These are phyloP conservation scores for Setaria italica DNA, from an alignment of 202 grass and related monocot genomes.

Conservation along the genomic window DNA sequence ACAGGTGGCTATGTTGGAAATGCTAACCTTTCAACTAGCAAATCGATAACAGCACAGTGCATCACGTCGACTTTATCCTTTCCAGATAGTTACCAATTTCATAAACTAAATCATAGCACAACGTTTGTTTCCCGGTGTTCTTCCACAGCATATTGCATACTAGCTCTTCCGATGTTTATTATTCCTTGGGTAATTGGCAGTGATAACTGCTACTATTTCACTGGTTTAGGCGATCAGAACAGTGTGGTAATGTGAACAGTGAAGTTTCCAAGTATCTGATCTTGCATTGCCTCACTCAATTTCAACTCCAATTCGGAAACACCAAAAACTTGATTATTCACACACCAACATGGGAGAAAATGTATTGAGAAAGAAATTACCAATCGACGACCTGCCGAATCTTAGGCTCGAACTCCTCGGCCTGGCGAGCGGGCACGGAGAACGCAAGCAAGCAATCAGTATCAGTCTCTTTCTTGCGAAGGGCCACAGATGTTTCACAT, in stretches of 20 bases:
- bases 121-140: too few relatives aligned
- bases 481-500: not conserved
- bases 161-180: not conserved
- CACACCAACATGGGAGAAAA: not conserved
- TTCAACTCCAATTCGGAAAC: not conserved
- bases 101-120: not conserved
- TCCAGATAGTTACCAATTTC: not conserved
- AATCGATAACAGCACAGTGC: not conserved
- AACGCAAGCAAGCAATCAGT: not conserved
- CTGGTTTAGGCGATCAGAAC: not conserved
- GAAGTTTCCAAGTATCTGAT: not conserved
- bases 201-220: too few relatives aligned
- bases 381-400: constrained; percentile 79
- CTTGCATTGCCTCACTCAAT: not conserved
- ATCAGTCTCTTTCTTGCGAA: not conserved
- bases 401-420: constrained; percentile 81
- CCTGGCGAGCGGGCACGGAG: constrained; percentile 44
- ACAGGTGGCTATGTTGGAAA: not conserved
- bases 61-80: not conserved
- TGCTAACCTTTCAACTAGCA: not conserved
- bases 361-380: constrained; percentile 40
- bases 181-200: not conserved
- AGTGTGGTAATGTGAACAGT: not conserved
- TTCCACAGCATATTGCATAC: not conserved
- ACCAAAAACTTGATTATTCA: not conserved